Conservation (phyloP, 352 stramenopile species). For the Globisporangium abappressorium region DNA sequence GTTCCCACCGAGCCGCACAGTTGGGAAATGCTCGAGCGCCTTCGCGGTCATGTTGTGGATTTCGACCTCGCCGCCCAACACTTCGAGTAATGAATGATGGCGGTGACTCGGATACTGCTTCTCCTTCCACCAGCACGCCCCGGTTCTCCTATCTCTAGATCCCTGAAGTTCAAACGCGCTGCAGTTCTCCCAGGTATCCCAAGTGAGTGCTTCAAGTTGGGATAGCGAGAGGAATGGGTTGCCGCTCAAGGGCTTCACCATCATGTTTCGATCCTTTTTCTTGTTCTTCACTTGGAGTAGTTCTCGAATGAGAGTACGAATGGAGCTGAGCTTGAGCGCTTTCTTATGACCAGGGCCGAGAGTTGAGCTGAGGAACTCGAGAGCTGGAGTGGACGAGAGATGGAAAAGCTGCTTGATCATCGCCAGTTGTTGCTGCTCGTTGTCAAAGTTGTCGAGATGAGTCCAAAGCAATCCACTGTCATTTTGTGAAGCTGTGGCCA, state of each 20-base stretch:
- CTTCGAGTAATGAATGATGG: conserved; percentile 29
- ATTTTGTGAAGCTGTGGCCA: conserved; percentile 10
- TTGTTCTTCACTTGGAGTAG: conserved; percentile 14
- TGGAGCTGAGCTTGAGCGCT: conserved; percentile 30
- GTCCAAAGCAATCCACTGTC: neutral
- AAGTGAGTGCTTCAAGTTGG: conserved; percentile 36
- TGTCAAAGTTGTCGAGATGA: no score
- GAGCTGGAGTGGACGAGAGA: conserved; percentile 22
- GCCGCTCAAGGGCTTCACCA: neutral
- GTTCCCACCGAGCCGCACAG: conserved; percentile 44
- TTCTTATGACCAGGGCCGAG: conserved; percentile 33
- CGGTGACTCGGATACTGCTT: neutral
- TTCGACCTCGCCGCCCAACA: conserved; percentile 69
- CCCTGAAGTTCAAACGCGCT: neutral
- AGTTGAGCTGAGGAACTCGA: conserved; percentile 11
- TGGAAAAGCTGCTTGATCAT: conserved; percentile 25
- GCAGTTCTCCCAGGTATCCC: conserved; percentile 11
- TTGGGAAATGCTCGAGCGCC: conserved; percentile 79
- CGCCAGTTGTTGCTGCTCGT: neutral
- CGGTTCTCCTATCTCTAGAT: neutral
- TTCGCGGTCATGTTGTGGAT: conserved; percentile 51
- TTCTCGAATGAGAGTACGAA: conserved; percentile 24
- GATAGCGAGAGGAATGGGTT: conserved; percentile 6
- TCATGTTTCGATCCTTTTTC: neutral
- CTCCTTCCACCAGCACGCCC: conserved; percentile 25